These are phyloP conservation scores for Orbilia ellipsospora DNA, from an alignment of 2,329 filamentous ascomycete species.

Conservation along the genomic window DNA sequence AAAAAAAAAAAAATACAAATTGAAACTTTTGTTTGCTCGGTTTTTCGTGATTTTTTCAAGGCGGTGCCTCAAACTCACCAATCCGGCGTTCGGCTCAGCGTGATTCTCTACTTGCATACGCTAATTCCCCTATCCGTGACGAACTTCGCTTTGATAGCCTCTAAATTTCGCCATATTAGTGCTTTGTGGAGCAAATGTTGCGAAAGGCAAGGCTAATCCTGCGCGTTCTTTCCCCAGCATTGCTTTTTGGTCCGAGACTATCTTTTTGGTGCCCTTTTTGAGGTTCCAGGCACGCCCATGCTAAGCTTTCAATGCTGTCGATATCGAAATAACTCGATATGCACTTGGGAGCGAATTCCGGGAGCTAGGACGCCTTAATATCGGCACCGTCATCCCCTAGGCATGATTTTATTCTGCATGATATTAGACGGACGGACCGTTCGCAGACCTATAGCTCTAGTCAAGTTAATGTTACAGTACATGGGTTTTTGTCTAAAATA, in stretches of 20 bases:
- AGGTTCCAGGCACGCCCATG: not conserved
- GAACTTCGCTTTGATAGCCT: constrained; percentile 49
- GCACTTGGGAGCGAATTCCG: constrained; percentile 42
- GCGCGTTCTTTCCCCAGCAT: not conserved
- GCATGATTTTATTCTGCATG: constrained; percentile 7
- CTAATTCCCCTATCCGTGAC: not conserved
- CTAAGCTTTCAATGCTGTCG: not conserved
- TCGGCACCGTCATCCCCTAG: constrained; percentile 24
- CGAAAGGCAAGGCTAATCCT: constrained; percentile 17
- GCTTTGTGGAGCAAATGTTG: constrained; percentile 27
- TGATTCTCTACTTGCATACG: constrained; percentile 47
- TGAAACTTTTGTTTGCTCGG: not conserved
- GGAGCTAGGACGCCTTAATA: constrained; percentile 40
- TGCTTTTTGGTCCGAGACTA: no score
- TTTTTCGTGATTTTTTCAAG: constrained; percentile 26
- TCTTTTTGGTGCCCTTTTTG: constrained; percentile 34
- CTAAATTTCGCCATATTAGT: constrained; percentile 55
- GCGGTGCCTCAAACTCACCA: constrained; percentile 33
- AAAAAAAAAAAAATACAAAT: not conserved
- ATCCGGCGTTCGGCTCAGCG: constrained; percentile 36
- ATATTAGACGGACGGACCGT: not conserved
- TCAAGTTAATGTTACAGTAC: constrained; percentile 27
- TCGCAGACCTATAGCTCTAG: not conserved
- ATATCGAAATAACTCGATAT: constrained; percentile 22
- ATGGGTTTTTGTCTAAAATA: constrained; percentile 1